Evolutionary conservation across 805 yeast species (phyloP).

Genomic region (Diddensiella caesifluorescens): DNA sequence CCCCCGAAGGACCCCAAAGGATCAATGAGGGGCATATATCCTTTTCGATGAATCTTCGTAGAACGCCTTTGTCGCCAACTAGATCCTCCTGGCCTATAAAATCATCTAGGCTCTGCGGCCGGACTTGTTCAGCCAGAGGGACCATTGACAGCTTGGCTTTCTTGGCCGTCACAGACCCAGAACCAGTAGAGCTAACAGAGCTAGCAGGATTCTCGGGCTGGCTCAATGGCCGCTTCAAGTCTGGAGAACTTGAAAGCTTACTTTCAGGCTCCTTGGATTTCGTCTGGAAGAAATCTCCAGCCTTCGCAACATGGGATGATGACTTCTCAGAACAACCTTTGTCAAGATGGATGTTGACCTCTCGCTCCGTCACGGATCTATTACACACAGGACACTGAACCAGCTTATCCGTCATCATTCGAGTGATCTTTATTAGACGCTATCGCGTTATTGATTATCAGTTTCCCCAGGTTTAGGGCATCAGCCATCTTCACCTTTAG

Average conservation of each 20-base stretch:
- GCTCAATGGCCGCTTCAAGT: not conserved
- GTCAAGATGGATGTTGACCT: conserved; percentile 32
- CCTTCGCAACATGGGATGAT: too few relatives aligned
- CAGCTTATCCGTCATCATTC: conserved; percentile 2
- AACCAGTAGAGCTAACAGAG: too few relatives aligned
- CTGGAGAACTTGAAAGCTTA: not conserved
- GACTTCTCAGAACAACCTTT: conserved; percentile 34
- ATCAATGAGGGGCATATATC: conserved; percentile 67
- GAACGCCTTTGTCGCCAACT: conserved; percentile 55
- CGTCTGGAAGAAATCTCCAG: not conserved
- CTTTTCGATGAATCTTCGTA: conserved; percentile 57
- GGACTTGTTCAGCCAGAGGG: conserved; percentile 73
- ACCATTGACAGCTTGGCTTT: conserved; percentile 10
- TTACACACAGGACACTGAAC: conserved; percentile 32
- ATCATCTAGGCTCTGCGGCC: conserved; percentile 67
- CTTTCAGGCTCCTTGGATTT: not conserved
- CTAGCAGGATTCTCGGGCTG: not conserved
- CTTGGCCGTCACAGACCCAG: not conserved
- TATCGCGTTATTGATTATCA: too few relatives aligned
- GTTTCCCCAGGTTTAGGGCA: too few relatives aligned
- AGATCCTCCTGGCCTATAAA: conserved; percentile 85
- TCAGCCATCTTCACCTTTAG: too few relatives aligned
- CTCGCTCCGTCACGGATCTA: conserved; percentile 26
- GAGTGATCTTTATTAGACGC: not conserved
- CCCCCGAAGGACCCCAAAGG: conserved; percentile 95